Evolutionary conservation across 1,284 basidiomycete species (phyloP), one percentile per base, ranked within the genome.

Genomic region (Tilletia horrida): DNA sequence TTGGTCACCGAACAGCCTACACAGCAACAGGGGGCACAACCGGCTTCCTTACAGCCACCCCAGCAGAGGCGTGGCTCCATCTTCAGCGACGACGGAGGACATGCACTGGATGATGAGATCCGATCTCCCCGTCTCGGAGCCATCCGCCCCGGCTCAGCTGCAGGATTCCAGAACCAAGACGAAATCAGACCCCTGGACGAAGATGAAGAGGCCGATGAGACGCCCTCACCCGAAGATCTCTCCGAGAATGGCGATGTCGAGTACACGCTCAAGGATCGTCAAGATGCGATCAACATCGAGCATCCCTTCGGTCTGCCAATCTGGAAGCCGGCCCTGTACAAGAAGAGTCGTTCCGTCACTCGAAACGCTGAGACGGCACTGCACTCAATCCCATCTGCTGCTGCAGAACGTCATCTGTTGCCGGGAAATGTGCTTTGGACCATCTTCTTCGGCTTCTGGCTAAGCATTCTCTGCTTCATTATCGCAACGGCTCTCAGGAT

Each of bases 261-360:
- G 62, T 85, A 97, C 76, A 98, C 95, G 0, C 84, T 98, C 73
- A 93, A 91, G 83, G 94, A 97, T 76, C 88, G 96, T 35, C 96
- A 99, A 82, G 97, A 96, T 57, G 86, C 86, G 75, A 96, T 98
- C 83, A 98, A 98, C 84, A 93, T 97, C 81, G 93, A 97, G 82
- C 96, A 99, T 83, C 96, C 96, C 7, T 98, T 99, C 83, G 96
- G 96, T 85, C 86, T 99, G 73, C 96, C 93, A 57, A 97, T 99
- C 81, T 98, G 96, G 96, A 99, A 99, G 83, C 96, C 96, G 14
- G 96, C 96, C 0, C 84, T 99, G 65, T 99, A 99, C 88, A 95
- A 96, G 84, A 99, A 99, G 83, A 91, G 91, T 31, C 90, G 96
- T 61, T 93, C 94, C 1, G 91, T 98, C 73, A 97, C 95, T 52